Percentiles rank a stretch among this genome's conserved stretches.
Conservation (phyloP, 1,284 basidiomycete genomes). For the Tilletia setariae region DNA sequence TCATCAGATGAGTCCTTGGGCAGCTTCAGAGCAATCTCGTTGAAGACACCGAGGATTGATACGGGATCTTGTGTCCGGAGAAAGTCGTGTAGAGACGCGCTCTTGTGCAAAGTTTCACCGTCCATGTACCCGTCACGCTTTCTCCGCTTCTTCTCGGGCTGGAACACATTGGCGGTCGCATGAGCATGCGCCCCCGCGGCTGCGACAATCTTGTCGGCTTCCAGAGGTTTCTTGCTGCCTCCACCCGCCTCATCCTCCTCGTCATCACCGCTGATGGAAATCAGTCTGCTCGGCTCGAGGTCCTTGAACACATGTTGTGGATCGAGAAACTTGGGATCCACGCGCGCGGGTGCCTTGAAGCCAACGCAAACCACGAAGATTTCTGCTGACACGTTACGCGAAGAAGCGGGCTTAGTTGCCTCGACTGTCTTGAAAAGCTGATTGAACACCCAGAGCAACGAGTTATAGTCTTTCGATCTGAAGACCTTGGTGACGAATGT, state of each 20-base stretch:
- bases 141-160: conserved; percentile 92
- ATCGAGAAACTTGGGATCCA: conserved; percentile 97
- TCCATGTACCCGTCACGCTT: conserved; percentile 94
- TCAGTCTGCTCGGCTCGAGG: conserved; percentile 54
- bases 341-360: conserved; percentile 88
- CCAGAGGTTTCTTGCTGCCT: neutral
- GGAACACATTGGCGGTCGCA: conserved; percentile 73
- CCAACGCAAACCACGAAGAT: conserved; percentile 98
- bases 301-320: conserved; percentile 98
- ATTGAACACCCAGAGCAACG: conserved; percentile 96
- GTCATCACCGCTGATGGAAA: conserved; percentile 11
- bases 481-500: conserved; percentile 99
- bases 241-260: neutral
- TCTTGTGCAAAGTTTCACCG: conserved; percentile 84
- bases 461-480: conserved; percentile 97
- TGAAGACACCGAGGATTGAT: conserved; percentile 74
- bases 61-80: conserved; percentile 63
- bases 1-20: neutral
- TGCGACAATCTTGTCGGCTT: conserved; percentile 5
- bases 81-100: conserved; percentile 71
- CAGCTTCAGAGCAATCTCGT: conserved; percentile 71
- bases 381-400: conserved; percentile 97
- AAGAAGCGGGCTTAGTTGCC: conserved; percentile 97
- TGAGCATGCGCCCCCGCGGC: conserved; percentile 29
- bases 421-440: conserved; percentile 95